Evolutionary conservation across 805 yeast species (phyloP).

Genomic region (Nakazawaea ernobii): DNA sequence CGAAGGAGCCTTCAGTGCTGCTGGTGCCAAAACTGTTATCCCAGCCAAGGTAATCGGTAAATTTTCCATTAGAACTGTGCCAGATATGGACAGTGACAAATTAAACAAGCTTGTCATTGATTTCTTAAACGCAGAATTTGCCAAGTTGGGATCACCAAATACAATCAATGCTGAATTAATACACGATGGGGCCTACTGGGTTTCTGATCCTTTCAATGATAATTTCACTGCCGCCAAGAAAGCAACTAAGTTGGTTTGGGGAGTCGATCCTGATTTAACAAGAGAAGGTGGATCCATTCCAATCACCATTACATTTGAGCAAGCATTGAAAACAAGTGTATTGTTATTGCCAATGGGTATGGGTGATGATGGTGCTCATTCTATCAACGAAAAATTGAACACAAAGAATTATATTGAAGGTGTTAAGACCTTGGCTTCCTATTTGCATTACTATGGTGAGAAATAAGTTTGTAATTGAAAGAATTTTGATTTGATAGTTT

Average conservation of each 20-base stretch:
- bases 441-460: slow-evolving; percentile 72
- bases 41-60: slow-evolving; percentile 94
- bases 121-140: slow-evolving; percentile 63
- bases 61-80: slow-evolving; percentile 96
- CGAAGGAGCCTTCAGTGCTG: slow-evolving; percentile 93
- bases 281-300: slow-evolving; percentile 99
- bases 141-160: slow-evolving; percentile 72
- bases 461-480: neutral
- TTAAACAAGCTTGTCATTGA: slow-evolving; percentile 73
- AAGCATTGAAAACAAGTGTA: slow-evolving; percentile 78
- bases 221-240: slow-evolving; percentile 89
- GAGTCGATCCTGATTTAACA: slow-evolving; percentile 91
- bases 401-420: slow-evolving; percentile 89
- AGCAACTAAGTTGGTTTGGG: slow-evolving; percentile 94
- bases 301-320: slow-evolving; percentile 89
- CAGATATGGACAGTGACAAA: slow-evolving; percentile 78
- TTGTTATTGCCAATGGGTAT: slow-evolving; percentile 94
- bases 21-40: slow-evolving; percentile 97
- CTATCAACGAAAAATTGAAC: slow-evolving; percentile 92
- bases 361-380: slow-evolving; percentile 99
- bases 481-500: no score
- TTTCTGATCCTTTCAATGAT: slow-evolving; percentile 87
- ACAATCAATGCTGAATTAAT: slow-evolving; percentile 63
- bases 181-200: slow-evolving; percentile 97
- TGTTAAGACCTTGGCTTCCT: slow-evolving; percentile 87